Conservation (phyloP, 2,329 filamentous ascomycete species). For the Colletotrichum sp. region DNA sequence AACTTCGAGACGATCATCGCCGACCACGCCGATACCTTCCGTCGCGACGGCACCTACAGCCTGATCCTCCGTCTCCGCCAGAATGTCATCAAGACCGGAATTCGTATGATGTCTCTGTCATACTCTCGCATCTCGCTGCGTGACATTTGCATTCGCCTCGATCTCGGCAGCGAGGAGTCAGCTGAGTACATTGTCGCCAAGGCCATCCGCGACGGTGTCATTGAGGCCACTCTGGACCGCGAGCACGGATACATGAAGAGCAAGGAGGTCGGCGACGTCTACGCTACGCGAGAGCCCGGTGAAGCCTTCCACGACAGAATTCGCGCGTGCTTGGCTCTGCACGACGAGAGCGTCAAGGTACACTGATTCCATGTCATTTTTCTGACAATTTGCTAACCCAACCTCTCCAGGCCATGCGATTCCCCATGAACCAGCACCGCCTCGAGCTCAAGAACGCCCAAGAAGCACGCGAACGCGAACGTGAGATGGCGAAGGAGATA, state of each 20-base stretch:
- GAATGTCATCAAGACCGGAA: conserved; percentile 99
- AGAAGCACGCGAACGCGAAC: conserved; percentile 94
- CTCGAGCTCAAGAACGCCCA: conserved; percentile 97
- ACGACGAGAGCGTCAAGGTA: conserved; percentile 98
- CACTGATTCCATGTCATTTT: neutral
- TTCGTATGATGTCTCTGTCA: conserved; percentile 98
- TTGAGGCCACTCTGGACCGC: conserved; percentile 92
- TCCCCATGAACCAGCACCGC: conserved; percentile 99
- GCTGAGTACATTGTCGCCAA: conserved; percentile 99
- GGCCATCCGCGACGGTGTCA: conserved; percentile 96
- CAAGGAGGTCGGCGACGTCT: conserved; percentile 94
- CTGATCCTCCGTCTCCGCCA: conserved; percentile 93
- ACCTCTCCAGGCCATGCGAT: conserved; percentile 82
- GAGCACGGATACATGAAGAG: conserved; percentile 99
- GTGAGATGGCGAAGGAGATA: conserved; percentile 98
- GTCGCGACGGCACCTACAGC: conserved; percentile 92
- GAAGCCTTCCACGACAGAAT: conserved; percentile 99
- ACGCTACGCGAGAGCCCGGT: conserved; percentile 92
- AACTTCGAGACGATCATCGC: conserved; percentile 90
- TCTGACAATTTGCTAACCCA: conserved; percentile 28
- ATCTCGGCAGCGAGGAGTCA: conserved; percentile 93
- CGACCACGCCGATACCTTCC: conserved; percentile 82
- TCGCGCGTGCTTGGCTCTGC: conserved; percentile 84
- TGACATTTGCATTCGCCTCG: conserved; percentile 95
- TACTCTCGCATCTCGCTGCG: conserved; percentile 97